These are phyloP conservation scores for Pachyrhizus erosus DNA, from an alignment of 306 rosid species.

Conservation along the genomic window DNA sequence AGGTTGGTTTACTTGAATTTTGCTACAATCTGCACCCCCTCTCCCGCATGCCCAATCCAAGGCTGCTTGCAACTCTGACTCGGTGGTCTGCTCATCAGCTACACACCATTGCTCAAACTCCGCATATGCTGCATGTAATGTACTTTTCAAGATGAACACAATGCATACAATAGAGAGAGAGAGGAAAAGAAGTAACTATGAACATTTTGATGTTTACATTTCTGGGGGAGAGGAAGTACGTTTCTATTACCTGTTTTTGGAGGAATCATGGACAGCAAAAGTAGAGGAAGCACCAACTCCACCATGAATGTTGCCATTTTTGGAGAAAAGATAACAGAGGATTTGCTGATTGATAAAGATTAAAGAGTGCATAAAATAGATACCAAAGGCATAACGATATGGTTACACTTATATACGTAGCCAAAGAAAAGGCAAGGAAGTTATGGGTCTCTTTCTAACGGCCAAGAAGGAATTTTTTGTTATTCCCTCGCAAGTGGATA, in stretches of 20 bases:
- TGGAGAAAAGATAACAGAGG: constrained; percentile 41
- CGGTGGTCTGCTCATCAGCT: constrained; percentile 78
- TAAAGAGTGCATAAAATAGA: constrained; percentile 15
- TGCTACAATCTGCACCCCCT: constrained; percentile 82
- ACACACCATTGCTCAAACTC: constrained; percentile 81
- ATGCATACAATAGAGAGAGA: not conserved
- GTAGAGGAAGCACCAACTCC: constrained; percentile 53
- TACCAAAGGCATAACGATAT: not conserved
- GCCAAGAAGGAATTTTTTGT: constrained; percentile 25
- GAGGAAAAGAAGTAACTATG: not conserved
- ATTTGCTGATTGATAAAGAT: constrained; percentile 34
- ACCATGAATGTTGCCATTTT: constrained; percentile 53
- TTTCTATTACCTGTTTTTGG: constrained; percentile 58
- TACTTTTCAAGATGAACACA: not conserved
- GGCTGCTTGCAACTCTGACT: constrained; percentile 69
- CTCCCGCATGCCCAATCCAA: constrained; percentile 85
- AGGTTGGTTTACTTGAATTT: constrained; percentile 64
- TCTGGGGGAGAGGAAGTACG: not conserved
- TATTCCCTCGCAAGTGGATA: constrained; percentile 43
- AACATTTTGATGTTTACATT: not conserved
- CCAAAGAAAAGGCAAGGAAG: constrained; percentile 2
- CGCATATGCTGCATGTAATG: constrained; percentile 41
- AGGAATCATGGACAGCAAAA: constrained; percentile 52
- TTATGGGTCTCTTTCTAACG: constrained; percentile 31
- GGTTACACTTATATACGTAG: constrained; percentile 1